Evolutionary conservation across 2,329 filamentous ascomycete genomes (phyloP), one percentile per base, ranked within the genome.

Genomic region (Didymosphaeria variabile): DNA sequence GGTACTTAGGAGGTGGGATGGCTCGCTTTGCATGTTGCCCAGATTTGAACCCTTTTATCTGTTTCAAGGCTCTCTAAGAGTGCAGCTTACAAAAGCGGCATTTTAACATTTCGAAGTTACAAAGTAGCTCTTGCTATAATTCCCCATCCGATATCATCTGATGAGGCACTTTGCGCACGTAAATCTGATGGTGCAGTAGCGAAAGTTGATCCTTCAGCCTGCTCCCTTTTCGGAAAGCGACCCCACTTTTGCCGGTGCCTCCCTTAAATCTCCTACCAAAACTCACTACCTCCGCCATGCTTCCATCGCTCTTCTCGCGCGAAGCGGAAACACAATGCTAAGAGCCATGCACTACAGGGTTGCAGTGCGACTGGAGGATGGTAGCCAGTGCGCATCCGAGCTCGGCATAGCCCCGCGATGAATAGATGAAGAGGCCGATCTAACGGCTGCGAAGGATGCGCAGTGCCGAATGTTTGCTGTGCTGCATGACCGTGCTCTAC

Each of bases 281-380:
- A 8, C 34, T 36, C 51, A 31, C 19, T 13, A 32, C 17, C 21
- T 12, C 17, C 23, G 51, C 51, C 51, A 44, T 54, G 36, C 51
- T 54, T 54, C 38, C 52, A 44, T 55, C 52, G 52, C 38, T 55
- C 52, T 45, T 54, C 38, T 44, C 7, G 52, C 19, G 15, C 40
- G 36, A 15, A 8, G 13, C 21, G 1, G 34, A 42, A 31, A 29
- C 23, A 31, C 12, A 1, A 9, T 31, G 23, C 50, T 13, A 44
- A 53, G 51, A 31, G 17, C 2, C 13, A 13, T 42, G 34, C 9
- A 8, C 17, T 52, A 32, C 32, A 40, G 7, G 13, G 32, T 6
- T 36, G 12, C 32, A 23, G 4, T n/a, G 32, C 26, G 38, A 55
- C 38, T 55, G 52, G 52, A 12, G 4, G 38, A 32, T 8, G 15